Percentiles rank a stretch among this genome's conserved stretches.
These are phyloP conservation scores for Cnidoscolus chayamansa DNA, from an alignment of 441 rosid genomes.

Conservation along the genomic window DNA sequence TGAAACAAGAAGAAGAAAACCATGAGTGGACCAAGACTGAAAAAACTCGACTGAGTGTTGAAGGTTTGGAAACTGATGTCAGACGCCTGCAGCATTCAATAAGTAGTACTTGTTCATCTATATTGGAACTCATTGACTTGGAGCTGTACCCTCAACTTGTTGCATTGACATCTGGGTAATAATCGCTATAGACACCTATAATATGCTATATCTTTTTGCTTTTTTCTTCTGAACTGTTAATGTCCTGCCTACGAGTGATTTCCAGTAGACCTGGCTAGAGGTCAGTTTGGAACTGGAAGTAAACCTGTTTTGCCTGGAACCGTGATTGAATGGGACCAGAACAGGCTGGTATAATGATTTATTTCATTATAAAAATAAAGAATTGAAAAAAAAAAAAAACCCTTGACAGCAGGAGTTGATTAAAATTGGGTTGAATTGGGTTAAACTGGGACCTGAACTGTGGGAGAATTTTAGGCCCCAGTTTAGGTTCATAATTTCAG, in stretches of 20 bases:
- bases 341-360: too few relatives aligned
- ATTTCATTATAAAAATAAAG: too few relatives aligned
- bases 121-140: slow-evolving; percentile 54
- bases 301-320: too few relatives aligned
- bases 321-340: too few relatives aligned
- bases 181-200: neutral
- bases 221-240: neutral
- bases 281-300: too few relatives aligned
- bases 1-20: slow-evolving; percentile 65
- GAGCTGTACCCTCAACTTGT: slow-evolving; percentile 90
- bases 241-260: neutral
- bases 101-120: slow-evolving; percentile 45
- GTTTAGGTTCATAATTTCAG: too few relatives aligned
- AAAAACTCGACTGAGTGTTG: slow-evolving; percentile 56
- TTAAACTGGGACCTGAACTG: too few relatives aligned
- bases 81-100: slow-evolving; percentile 57
- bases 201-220: neutral
- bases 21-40: slow-evolving; percentile 55
- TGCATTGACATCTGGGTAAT: slow-evolving; percentile 78
- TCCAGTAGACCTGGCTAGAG: neutral
- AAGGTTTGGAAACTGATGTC: slow-evolving; percentile 54
- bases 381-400: too few relatives aligned
- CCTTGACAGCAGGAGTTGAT: too few relatives aligned
- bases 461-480: too few relatives aligned
- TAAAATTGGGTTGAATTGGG: too few relatives aligned